These are phyloP conservation scores for Ogataea chonburiensis DNA, from an alignment of 805 yeast genomes.

Conservation along the genomic window DNA sequence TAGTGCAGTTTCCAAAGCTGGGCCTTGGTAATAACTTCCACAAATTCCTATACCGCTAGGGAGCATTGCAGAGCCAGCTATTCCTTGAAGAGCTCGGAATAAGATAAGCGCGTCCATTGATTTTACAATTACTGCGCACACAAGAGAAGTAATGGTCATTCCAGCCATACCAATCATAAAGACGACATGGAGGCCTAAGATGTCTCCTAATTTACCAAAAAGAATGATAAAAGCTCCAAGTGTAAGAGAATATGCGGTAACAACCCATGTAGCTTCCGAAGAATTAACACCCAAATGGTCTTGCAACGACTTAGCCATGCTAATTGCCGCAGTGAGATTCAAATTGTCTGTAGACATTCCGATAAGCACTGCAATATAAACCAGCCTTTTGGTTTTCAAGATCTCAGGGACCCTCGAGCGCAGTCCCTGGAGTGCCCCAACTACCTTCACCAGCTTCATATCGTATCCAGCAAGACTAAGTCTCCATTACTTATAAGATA, in stretches of 20 bases:
- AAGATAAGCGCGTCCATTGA: conserved; percentile 38
- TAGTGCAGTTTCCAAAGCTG: conserved; percentile 17
- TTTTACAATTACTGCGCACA: conserved; percentile 38
- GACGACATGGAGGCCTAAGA: conserved; percentile 39
- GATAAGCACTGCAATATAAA: conserved; percentile 15
- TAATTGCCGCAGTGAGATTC: conserved; percentile 28
- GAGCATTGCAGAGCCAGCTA: conserved; percentile 41
- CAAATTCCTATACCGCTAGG: conserved; percentile 32
- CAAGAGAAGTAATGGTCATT: conserved; percentile 28
- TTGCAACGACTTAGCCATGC: conserved; percentile 29
- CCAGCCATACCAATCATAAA: conserved; percentile 25
- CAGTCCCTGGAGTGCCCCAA: too few relatives aligned
- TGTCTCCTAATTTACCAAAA: conserved; percentile 43
- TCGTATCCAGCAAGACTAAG: too few relatives aligned
- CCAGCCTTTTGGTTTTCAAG: conserved; percentile 15
- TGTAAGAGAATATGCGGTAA: conserved; percentile 44
- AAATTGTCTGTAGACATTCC: conserved; percentile 27
- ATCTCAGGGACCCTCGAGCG: too few relatives aligned
- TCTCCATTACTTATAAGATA: too few relatives aligned
- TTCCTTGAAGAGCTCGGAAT: conserved; percentile 46
- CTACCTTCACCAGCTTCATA: too few relatives aligned
- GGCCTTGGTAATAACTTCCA: conserved; percentile 25
- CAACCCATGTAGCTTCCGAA: conserved; percentile 40
- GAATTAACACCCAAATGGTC: conserved; percentile 37
- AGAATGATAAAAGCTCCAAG: conserved; percentile 44